Base-by-base conservation (phyloP, 2,329 filamentous ascomycete genomes). In the Parastagonospora avenae region DNA sequence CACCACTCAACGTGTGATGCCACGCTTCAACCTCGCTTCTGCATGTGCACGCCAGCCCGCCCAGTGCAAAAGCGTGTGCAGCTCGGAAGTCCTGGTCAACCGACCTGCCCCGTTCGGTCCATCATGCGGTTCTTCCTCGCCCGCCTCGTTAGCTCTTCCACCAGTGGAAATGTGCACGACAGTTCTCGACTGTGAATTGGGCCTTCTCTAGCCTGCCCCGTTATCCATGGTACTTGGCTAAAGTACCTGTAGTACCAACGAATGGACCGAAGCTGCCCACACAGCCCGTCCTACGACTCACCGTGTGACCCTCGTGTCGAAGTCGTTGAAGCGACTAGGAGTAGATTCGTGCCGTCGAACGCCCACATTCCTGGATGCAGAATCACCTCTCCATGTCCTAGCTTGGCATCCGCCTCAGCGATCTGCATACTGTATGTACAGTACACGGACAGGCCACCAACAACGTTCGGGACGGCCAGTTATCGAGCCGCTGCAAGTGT, bases 401-500 rank as follows among this genome's bases (percentile, higher is more conserved):
- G 27, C 66, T 69, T 68, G 68, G 67, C 70, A 69, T 55, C 61
- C 56, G 59, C 54, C 58, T 59, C 57, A 46, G 58, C 57, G 69
- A 74, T 74, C 72, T 64, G 55, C 70, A 24, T 28, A 27, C 7
- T 8, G 29, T 31, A 31, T 7, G 29, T 31, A 31, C 29, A 31
- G 48, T 32, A 51, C 50, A 57, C 65, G 60, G 64, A 63, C 64
- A 60, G 57, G 64, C 66, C 60, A 64, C 52, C 59, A 68, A 61
- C 58, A 71, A 68, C 72, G 66, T 68, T 55, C 69, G 71, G 70
- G 61, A 66, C 70, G 72, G 67, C 64, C 66, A 72, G 61, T 71
- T 71, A 73, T 71, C 69, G 67, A 62, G 59, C 70, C 68, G 70
- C 71, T 73, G 68, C 72, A 71, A 67, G 70, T 70, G 62, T 67